Percentiles rank a stretch among this genome's conserved stretches.
Conservation (phyloP, 495 filamentous ascomycete genomes). For the Tuber aestivum region DNA sequence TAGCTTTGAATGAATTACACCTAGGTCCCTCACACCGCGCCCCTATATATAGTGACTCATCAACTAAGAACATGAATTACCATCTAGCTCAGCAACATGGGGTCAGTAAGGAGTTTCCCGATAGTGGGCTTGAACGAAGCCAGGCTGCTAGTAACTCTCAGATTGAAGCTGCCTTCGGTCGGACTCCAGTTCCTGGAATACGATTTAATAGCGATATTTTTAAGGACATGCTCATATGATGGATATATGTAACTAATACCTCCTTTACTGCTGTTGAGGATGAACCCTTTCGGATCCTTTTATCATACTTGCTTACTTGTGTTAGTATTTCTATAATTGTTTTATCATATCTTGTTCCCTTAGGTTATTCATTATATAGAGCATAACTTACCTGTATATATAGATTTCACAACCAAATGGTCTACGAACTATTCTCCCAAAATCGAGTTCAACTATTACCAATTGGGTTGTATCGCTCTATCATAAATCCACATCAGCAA, state of each 20-base stretch:
- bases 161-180: neutral
- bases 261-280: neutral
- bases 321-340: neutral
- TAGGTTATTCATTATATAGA: neutral
- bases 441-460: neutral
- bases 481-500: neutral
- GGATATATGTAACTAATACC: neutral
- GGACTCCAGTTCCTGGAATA: neutral
- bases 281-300: neutral
- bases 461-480: neutral
- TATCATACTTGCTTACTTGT: neutral
- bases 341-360: neutral
- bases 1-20: neutral
- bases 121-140: neutral
- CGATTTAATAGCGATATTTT: neutral
- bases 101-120: neutral
- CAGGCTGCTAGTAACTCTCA: neutral
- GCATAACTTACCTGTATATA: neutral
- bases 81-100: neutral
- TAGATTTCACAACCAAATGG: neutral
- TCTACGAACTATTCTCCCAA: neutral
- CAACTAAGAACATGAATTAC: neutral
- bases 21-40: neutral
- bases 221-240: neutral
- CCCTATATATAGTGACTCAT: neutral